Conservation (phyloP, 805 yeast genomes). For the Saccharomycopsis sp. region DNA sequence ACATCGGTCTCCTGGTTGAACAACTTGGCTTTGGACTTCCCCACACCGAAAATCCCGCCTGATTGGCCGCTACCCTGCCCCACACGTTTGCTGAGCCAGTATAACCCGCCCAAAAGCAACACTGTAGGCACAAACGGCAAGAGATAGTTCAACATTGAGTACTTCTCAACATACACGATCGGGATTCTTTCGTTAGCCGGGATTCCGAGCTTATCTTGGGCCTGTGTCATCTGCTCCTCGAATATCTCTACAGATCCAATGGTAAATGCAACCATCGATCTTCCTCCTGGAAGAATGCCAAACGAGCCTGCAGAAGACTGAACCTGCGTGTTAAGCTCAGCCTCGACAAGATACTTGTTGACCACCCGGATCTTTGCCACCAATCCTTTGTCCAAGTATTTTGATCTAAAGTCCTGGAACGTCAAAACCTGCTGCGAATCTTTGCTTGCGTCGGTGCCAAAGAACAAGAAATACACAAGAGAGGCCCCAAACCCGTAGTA, state of each 20-base stretch:
- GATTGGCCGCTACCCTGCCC: slow-evolving; percentile 38
- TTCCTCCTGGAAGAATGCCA: slow-evolving; percentile 26
- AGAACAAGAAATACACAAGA: slow-evolving; percentile 31
- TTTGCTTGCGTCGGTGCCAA: slow-evolving; percentile 22
- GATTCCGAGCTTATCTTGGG: slow-evolving; percentile 64
- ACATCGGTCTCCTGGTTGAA: slow-evolving; percentile 82
- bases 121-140: slow-evolving; percentile 77
- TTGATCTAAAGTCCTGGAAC: slow-evolving; percentile 81
- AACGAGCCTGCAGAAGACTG: slow-evolving; percentile 29
- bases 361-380: slow-evolving; percentile 70
- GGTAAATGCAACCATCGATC: slow-evolving; percentile 59
- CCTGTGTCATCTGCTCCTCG: slow-evolving; percentile 71
- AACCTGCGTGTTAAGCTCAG: slow-evolving; percentile 46
- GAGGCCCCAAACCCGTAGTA: slow-evolving; percentile 35
- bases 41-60: slow-evolving; percentile 69
- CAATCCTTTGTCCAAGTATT: slow-evolving; percentile 68
- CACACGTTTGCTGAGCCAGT: slow-evolving; percentile 37
- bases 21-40: slow-evolving; percentile 71
- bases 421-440: slow-evolving; percentile 35
- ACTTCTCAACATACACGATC: slow-evolving; percentile 63
- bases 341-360: slow-evolving; percentile 67
- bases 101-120: slow-evolving; percentile 70
- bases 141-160: slow-evolving; percentile 54
- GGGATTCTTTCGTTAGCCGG: slow-evolving; percentile 71
- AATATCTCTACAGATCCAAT: slow-evolving; percentile 83